These are phyloP conservation scores for Suillus cothurnatus DNA, from an alignment of 768 basidiomycete genomes.

Conservation along the genomic window DNA sequence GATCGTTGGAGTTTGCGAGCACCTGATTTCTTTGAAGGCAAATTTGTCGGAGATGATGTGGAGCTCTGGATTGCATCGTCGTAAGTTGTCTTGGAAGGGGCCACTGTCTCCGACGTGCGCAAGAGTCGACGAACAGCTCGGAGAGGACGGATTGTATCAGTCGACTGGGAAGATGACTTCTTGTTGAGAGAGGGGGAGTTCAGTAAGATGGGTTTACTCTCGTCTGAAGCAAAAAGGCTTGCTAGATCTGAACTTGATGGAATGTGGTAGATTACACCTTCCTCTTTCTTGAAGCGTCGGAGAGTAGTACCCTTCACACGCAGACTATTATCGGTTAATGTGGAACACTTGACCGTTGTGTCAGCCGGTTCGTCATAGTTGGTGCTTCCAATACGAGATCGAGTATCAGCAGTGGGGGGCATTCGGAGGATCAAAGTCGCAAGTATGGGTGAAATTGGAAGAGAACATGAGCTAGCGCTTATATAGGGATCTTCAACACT, in stretches of 20 bases:
- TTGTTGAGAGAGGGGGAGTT: not conserved
- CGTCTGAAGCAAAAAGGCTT: not conserved
- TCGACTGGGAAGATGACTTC: not conserved
- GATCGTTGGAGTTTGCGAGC: not conserved
- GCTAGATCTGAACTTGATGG: not conserved
- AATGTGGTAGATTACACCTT: not conserved
- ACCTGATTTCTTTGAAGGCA: not conserved
- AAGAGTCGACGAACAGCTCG: not conserved
- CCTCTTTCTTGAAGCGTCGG: not conserved
- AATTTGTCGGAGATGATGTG: not conserved
- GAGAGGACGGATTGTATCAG: not conserved
- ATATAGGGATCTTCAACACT: not conserved
- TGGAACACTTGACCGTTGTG: not conserved
- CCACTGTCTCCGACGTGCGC: not conserved
- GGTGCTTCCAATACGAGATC: not conserved
- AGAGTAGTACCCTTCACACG: not conserved
- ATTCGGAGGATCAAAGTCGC: not conserved
- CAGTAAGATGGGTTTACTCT: not conserved
- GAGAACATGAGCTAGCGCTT: constrained; percentile 1
- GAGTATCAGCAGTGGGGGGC: not conserved
- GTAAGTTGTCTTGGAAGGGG: not conserved
- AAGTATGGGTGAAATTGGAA: not conserved
- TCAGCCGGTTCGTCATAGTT: not conserved
- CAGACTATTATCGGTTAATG: not conserved
- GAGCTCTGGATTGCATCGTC: not conserved